phyloP scores from a whole-genome alignment of 106 monocot genomes.

The Dioscorea dumetorum region DNA sequence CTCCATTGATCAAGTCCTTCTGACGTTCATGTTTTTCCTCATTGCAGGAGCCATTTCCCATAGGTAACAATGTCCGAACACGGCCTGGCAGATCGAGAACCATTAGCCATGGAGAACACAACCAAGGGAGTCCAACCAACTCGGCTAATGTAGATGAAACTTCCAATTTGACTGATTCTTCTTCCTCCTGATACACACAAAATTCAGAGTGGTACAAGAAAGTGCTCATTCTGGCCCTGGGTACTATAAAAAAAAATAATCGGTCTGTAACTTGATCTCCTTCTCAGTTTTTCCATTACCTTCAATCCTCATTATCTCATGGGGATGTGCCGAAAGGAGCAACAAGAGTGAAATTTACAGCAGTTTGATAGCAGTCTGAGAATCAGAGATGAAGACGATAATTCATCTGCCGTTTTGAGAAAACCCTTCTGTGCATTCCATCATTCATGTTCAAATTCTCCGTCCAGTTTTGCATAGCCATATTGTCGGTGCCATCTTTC shows the following conservation, averaged over 20 bases:
- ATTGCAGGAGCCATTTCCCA: conserved; percentile 37
- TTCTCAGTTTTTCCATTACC: neutral
- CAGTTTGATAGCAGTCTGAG: conserved; percentile 3
- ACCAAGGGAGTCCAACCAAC: conserved; percentile 12
- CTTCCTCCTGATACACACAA: conserved; percentile 3
- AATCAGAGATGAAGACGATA: neutral
- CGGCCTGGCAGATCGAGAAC: conserved; percentile 23
- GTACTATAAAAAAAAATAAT: neutral
- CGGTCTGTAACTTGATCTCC: neutral
- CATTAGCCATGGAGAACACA: conserved; percentile 12
- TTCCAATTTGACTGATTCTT: conserved; percentile 1
- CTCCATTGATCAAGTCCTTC: neutral
- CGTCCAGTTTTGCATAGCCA: too few species aligned
- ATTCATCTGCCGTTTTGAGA: conserved; percentile 2
- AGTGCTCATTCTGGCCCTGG: neutral
- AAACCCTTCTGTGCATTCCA: conserved; percentile 19
- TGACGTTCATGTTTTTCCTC: neutral
- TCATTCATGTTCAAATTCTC: neutral
- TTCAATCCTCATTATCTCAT: conserved; percentile 5
- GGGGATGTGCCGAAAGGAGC: conserved; percentile 23
- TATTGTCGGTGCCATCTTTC: too few species aligned
- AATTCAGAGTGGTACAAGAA: neutral
- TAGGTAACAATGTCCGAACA: conserved; percentile 27
- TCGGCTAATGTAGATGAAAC: conserved; percentile 11
- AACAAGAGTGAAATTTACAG: conserved; percentile 30